Base-by-base conservation (phyloP, 805 yeast genomes). In the Candida krabiensis region DNA sequence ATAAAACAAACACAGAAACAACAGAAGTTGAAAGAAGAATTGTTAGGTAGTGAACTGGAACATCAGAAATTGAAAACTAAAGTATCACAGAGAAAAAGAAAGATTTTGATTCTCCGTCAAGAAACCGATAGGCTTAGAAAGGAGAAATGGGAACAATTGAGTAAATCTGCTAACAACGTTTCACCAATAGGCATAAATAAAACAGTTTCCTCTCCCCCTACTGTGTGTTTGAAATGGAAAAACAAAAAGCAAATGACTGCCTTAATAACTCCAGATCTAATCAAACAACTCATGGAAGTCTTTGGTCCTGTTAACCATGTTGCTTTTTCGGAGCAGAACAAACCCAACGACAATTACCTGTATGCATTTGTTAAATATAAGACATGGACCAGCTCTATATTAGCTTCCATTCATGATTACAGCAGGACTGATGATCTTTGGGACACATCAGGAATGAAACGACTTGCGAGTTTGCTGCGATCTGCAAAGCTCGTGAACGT, bases 401-500 rank as follows among this genome's bases (percentile, higher is more conserved):
- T 49, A 19, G 79, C 80, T 3, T 38, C 60, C 8, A 37, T 44
- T 4, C 72, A 75, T 46, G 69, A 75, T 46, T 77, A 67, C 50
- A 55, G 59, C 2, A 49, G 49, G 21, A 62, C 72, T 13, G 71
- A 68, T 8, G 52, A 56, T 12, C 46, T 70, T 25, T 75, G 80
- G 81, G 75, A 74, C 49, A 63, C 63, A 1, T 53, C 68, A 1
- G 64, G 62, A 1, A 66, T 72, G 13, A 44, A 77, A 17, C 71
- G 66, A 47, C 44, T 71, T 28, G 74, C 79, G 6, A 72, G 77
- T 39, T 58, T 76, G 33, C 47, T 76, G 22, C 52, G 80, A 41
- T 34, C 50, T 3, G 61, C 47, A 4, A 49, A 44, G 18, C 26
- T 56, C 4, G 29, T 44, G 8, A 44, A 40, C 12, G 40, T 44